phyloP scores from a whole-genome alignment of 225 moss, liverwort and hornwort genomes.

The Marchantia polymorpha region DNA sequence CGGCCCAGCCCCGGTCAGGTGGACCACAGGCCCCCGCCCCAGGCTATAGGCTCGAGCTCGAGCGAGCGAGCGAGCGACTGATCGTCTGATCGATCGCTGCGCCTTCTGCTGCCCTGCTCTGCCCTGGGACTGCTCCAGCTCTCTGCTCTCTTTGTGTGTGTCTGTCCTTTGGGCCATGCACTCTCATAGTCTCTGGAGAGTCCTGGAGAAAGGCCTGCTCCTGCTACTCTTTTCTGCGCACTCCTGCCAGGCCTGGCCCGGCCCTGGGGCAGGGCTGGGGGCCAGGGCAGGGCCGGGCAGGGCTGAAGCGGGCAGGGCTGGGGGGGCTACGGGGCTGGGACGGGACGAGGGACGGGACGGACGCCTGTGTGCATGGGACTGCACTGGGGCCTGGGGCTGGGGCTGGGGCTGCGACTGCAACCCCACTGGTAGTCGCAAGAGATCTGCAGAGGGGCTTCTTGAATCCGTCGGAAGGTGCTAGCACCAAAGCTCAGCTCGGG shows the following conservation, averaged over 20 bases:
- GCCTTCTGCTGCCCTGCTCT: neutral
- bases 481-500: neutral
- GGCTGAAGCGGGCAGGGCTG: neutral
- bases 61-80: neutral
- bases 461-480: neutral
- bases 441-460: neutral
- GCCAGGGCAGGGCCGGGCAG: neutral
- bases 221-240: neutral
- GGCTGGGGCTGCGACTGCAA: neutral
- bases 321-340: neutral
- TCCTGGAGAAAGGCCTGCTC: neutral
- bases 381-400: neutral
- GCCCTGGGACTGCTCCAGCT: neutral
- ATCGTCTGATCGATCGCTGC: neutral
- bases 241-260: neutral
- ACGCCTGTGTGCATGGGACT: constrained; percentile 6
- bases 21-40: neutral
- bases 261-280: neutral
- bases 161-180: constrained; percentile 12
- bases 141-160: neutral
- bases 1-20: neutral
- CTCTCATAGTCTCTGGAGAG: neutral
- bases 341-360: neutral
- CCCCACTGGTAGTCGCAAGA: neutral
- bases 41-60: neutral